Evolutionary conservation across 1,139 yeast species (phyloP).

Genomic region (Lodderomyces parapsilosis): DNA sequence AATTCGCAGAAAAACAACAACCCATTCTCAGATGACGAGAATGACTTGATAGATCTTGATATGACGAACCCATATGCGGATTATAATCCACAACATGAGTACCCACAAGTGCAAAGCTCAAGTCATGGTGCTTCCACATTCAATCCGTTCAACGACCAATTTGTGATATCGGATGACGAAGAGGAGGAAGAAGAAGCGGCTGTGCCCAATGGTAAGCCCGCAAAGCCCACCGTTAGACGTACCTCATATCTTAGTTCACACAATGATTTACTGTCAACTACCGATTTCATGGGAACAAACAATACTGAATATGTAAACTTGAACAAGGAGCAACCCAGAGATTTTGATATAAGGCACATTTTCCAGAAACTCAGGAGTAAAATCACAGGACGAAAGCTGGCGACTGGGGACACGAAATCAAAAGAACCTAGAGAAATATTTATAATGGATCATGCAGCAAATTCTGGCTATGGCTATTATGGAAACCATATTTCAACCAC

Average conservation of each 20-base stretch:
- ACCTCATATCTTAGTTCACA: background rate
- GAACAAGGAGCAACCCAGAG: slow-evolving; percentile 21
- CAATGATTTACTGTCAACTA: background rate
- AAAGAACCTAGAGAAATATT: slow-evolving; percentile 63
- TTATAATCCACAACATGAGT: slow-evolving; percentile 13
- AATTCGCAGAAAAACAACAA: slow-evolving; percentile 11
- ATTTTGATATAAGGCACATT: slow-evolving; percentile 59
- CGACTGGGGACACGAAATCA: slow-evolving; percentile 6
- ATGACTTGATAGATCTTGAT: slow-evolving; percentile 36
- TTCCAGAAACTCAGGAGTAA: slow-evolving; percentile 23
- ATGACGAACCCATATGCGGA: slow-evolving; percentile 16
- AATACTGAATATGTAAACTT: slow-evolving; percentile 23
- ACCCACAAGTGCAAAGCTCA: slow-evolving; percentile 9
- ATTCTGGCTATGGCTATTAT: slow-evolving; percentile 56
- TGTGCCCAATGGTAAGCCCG: background rate
- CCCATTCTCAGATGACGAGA: slow-evolving; percentile 22
- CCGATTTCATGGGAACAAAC: slow-evolving; percentile 2
- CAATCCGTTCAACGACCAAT: slow-evolving; percentile 24
- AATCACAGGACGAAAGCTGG: slow-evolving; percentile 9
- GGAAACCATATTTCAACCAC: slow-evolving; percentile 94
- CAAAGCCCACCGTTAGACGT: background rate
- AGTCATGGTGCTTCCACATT: slow-evolving; percentile 2
- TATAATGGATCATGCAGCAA: slow-evolving; percentile 60
- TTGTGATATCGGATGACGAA: slow-evolving; percentile 37
- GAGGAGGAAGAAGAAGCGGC: slow-evolving; percentile 9